A percentile compares a stretch with the other conserved stretches of the same genome.
Conservation (phyloP, 2,329 filamentous ascomycete genomes). For the Cordyceps militaris region DNA sequence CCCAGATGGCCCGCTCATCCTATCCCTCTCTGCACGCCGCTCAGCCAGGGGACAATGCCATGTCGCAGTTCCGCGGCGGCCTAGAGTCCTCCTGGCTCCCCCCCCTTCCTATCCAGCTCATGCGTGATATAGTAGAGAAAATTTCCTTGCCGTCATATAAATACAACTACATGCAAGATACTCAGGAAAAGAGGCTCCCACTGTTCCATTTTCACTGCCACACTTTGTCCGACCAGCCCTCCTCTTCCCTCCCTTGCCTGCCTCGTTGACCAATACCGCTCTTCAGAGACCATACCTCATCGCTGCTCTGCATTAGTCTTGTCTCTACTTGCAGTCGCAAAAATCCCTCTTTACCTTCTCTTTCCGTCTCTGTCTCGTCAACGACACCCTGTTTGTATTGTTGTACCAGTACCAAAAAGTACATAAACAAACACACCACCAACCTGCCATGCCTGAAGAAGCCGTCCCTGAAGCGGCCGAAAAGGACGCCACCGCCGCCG, state of each 20-base stretch:
- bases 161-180: conserved; percentile 8
- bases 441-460: conserved; percentile 16
- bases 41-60: neutral
- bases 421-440: neutral
- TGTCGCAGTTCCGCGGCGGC: neutral
- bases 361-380: neutral
- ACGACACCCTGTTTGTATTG: neutral
- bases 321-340: neutral
- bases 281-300: neutral
- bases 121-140: conserved; percentile 2
- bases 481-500: conserved; percentile 16
- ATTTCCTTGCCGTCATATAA: conserved; percentile 3
- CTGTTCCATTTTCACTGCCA: neutral
- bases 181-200: neutral
- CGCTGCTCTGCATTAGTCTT: conserved; percentile 2
- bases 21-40: neutral
- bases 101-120: neutral
- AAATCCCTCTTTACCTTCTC: neutral
- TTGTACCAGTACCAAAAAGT: neutral
- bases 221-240: neutral
- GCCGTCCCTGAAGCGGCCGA: conserved; percentile 16
- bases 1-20: conserved; percentile 2
- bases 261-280: neutral
- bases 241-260: neutral
- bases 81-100: neutral